Conservation (phyloP, 176 grass and related monocot species). For the Thinopyrum elongatum region DNA sequence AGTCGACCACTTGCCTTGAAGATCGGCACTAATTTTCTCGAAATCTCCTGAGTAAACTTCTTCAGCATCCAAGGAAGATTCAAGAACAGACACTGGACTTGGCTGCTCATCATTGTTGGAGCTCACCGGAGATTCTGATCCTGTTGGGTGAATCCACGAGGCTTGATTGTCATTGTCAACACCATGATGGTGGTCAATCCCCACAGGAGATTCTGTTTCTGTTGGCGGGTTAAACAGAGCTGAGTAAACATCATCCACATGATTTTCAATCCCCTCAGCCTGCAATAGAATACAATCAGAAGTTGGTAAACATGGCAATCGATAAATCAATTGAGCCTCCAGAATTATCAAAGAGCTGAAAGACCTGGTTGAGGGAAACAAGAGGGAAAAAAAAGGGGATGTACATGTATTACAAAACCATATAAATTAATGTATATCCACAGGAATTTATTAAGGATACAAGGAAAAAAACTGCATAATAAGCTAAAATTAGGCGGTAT, state of each 20-base stretch:
- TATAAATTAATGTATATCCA: background rate
- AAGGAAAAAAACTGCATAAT: constrained; percentile 14
- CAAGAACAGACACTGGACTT: constrained; percentile 91
- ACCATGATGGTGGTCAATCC: constrained; percentile 3
- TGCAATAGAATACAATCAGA: constrained; percentile 18
- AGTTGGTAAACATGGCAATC: constrained; percentile 19
- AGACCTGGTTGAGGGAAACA: background rate
- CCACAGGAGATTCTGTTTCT: constrained; percentile 23
- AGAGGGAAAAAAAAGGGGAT: background rate
- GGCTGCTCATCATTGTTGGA: constrained; percentile 62
- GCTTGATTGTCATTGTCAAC: constrained; percentile 18
- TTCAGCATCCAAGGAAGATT: constrained; percentile 67
- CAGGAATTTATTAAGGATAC: background rate
- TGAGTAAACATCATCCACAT: constrained; percentile 30
- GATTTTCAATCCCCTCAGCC: constrained; percentile 14
- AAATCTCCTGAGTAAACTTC: constrained; percentile 83
- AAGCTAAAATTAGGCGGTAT: background rate
- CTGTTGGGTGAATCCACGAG: constrained; percentile 24
- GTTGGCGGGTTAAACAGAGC: background rate
- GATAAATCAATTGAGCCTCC: constrained; percentile 12
- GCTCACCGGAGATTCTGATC: constrained; percentile 31
- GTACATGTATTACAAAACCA: background rate
- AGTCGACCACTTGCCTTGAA: constrained; percentile 68
- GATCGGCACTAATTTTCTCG: constrained; percentile 90
- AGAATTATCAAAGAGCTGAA: background rate